These are phyloP conservation scores for Entomortierella beljakovae DNA, from an alignment of 192 early-diverging fungal genomes.

Conservation along the genomic window DNA sequence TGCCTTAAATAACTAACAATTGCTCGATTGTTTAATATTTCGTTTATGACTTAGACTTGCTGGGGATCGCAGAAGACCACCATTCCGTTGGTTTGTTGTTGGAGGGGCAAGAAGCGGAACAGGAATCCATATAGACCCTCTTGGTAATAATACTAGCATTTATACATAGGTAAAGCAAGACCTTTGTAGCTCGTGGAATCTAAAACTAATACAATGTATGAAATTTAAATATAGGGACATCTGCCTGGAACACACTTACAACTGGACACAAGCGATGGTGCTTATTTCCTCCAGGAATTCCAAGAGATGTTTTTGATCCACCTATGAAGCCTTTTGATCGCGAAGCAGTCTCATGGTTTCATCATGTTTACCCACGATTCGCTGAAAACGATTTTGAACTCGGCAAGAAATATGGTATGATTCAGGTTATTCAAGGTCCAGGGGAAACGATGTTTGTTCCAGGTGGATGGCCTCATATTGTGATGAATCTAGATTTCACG, in stretches of 20 bases:
- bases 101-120: constrained; percentile 81
- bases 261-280: constrained; percentile 82
- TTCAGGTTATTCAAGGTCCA: constrained; percentile 76
- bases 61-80: constrained; percentile 71
- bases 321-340: constrained; percentile 69
- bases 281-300: constrained; percentile 78
- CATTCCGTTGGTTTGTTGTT: constrained; percentile 82
- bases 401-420: constrained; percentile 72
- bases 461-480: constrained; percentile 83
- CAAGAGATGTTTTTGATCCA: constrained; percentile 68
- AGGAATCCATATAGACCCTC: constrained; percentile 77
- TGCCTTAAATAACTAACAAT: neutral
- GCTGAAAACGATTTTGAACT: constrained; percentile 59
- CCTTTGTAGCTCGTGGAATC: no score
- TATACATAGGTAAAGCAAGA: no score
- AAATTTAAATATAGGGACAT: constrained; percentile 63
- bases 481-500: constrained; percentile 84
- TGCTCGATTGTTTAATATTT: neutral
- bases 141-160: constrained; percentile 57
- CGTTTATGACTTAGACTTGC: constrained; percentile 41
- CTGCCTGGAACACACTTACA: constrained; percentile 84
- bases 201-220: no score
- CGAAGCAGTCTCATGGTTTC: constrained; percentile 84
- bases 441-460: constrained; percentile 88
- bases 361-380: constrained; percentile 66